Evolutionary conservation across 2,329 filamentous ascomycete species (phyloP), one percentile per base, ranked within the genome.

Genomic region (Endoconidiophora polonica): DNA sequence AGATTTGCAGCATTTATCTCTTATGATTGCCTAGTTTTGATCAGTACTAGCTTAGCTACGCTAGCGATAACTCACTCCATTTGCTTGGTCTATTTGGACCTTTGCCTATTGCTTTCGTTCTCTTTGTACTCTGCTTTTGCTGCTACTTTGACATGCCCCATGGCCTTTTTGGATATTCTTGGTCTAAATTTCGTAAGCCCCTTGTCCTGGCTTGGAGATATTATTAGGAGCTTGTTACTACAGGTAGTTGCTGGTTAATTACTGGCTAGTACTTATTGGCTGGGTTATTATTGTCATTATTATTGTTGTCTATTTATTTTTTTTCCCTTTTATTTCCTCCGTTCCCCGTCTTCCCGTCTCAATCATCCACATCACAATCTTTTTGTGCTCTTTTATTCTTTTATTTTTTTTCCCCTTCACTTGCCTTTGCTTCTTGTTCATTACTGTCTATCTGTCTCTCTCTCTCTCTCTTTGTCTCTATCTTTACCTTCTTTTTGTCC

Each of bases 321-420:
- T 33, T 53, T 49, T 48, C 49, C 53, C 52, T 55, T 50, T 54
- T 49, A n/a, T 47, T 23, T 50, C 51, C 48, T 39, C 50, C 51
- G 20, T 20, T 49, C 49, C 47, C 48, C 54, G 54, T 53, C 48
- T 53, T 54, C 41, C 20, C 24, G n/a, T 12, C 9, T 46, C 18
- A 3, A 9, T 9, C 26, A 9, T 29, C 5, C 26, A 33, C 12
- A 12, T n/a, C n/a, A n/a, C n/a, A n/a, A n/a, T 45, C 20, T 39
- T 9, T 39, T 45, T 54, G 48, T 50, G 48, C 18, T 48, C 41
- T 52, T 46, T 29, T 52, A 29, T 46, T 48, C 52, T n/a, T 52
- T 46, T 46, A 46, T 53, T 51, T 29, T 10, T 33, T 40, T 33
- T 26, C 33, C 12, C 23, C 39, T 10, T 36, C n/a, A 5, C 23